Base-by-base conservation (phyloP, 2,329 filamentous ascomycete species). In the Neonectria punicea region DNA sequence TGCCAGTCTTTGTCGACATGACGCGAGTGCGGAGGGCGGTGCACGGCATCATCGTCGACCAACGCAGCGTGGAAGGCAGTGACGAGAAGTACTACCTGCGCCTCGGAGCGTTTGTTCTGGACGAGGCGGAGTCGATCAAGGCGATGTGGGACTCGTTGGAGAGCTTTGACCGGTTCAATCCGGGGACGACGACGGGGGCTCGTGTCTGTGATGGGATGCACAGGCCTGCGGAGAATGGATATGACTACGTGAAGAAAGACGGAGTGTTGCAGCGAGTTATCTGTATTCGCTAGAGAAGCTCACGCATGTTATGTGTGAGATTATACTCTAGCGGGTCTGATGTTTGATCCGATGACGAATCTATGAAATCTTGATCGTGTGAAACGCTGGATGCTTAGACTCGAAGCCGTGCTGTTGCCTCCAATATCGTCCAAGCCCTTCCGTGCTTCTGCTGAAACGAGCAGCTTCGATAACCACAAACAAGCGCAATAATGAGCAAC, bases 1-100 rank as follows among this genome's bases (percentile, higher is more conserved):
- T 69, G 8, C 66, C 62, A 1, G 28, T 57, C 14, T 63, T 68
- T 30, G 65, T 50, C 10, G 28, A 65, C 28, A 50, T 34, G 34
- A 34, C 32, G 3, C 44, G 60, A 7, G 39, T 61, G 13, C 11
- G 4, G 8, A 46, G 47, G 11, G 20, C 51, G 2, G 5, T 66
- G 3, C 53, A 67, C 20, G 61, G 63, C 4, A 46, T 66, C 7
- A 16, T 61, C 5, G 20, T 66, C 3, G 55, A 57, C 11, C 20
- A n/a, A 13, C 47, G 18, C 5, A 13, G 25, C 7, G 41, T 36
- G 18, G n/a, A 50, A 20, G 39, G n/a, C 2, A 16, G 53, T 1
- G 46, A 41, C 0, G 18, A 53, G 6, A 2, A 2, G 5, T 61
- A 53, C 28, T 47, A 25, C n/a, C 18, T 53, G 5, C 51, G 66